phyloP scores from a whole-genome alignment of 108 stramenopile genomes.

The Skeletonema costatum region DNA sequence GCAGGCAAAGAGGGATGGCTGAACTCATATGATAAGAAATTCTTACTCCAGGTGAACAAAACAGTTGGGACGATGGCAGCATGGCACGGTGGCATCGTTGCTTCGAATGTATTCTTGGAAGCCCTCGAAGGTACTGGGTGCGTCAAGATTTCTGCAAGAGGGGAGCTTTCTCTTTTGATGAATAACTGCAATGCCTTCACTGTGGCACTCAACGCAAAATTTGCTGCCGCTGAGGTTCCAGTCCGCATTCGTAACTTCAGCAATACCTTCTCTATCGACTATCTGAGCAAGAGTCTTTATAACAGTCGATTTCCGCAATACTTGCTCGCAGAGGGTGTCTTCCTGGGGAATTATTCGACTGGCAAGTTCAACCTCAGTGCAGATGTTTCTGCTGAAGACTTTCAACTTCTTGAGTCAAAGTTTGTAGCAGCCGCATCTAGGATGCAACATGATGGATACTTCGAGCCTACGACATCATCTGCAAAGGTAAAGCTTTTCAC shows the following conservation, averaged over 20 bases:
- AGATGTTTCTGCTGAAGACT: conserved; percentile 42
- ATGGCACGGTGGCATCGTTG: conserved; percentile 61
- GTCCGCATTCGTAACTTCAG: conserved; percentile 59
- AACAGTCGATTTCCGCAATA: conserved; percentile 62
- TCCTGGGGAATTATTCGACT: conserved; percentile 63
- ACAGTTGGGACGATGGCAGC: conserved; percentile 57
- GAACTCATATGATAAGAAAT: conserved; percentile 61
- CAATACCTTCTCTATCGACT: conserved; percentile 60
- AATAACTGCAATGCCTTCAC: conserved; percentile 49
- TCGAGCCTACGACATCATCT: conserved; percentile 28
- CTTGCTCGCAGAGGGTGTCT: conserved; percentile 52
- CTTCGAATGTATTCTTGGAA: conserved; percentile 59
- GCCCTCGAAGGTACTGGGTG: conserved; percentile 23
- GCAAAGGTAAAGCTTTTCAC: conserved; percentile 27
- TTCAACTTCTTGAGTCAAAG: conserved; percentile 34
- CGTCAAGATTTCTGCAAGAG: conserved; percentile 11
- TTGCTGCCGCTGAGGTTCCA: conserved; percentile 25
- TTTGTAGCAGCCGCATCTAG: conserved; percentile 50
- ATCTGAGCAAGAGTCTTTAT: conserved; percentile 46
- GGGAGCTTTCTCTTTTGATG: conserved; percentile 36
- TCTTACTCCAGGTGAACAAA: conserved; percentile 58
- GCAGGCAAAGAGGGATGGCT: conserved; percentile 47
- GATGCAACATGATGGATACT: conserved; percentile 56
- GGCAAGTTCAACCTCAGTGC: conserved; percentile 59
- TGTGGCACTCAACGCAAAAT: conserved; percentile 27